Base-by-base conservation (phyloP, 2,329 filamentous ascomycete genomes). In the Talaromyces sp. region DNA sequence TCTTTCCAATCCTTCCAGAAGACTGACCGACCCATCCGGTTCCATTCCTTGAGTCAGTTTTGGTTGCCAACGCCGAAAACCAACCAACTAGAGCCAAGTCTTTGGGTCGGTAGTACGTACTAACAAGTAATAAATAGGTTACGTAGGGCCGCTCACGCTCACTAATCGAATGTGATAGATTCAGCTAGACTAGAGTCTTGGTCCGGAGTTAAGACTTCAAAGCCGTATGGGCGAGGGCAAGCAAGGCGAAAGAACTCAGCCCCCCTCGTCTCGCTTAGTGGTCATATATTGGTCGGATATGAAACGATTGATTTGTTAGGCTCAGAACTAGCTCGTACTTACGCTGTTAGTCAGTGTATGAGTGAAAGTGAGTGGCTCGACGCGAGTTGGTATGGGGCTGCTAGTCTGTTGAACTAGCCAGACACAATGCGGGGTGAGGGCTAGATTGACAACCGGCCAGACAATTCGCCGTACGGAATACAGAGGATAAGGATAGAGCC, bases 1-100 rank as follows among this genome's bases (percentile, higher is more conserved):
- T 52, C 49, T 52, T 41, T 52, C 49, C 49, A 52, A 52, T 37
- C 33, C 52, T 56, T 56, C 52, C 33, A 37, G 52, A 56, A 56
- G 33, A 50, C 47, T 22, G 47, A 50, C 27, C 22, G 27, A 31
- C 27, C 27, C 27, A 31, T 31, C 27, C 27, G 19, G 41, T 15
- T 31, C 19, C 25, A 31, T 50, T 37, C 33, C 31, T 22, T 17
- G 11, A 25, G 45, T 47, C 45, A 49, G 11, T 6, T 37, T 11
- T 11, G 9, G 13, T 37, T 37, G 41, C 19, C 45, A 47, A 47
- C 19, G 19, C 10, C 27, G 2, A 22, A 37, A 37, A 37, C 45
- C 47, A 15, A 50, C n/a, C n/a, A 22, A 37, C 11, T 39, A 37
- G 52, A 33, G 52, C 33, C 52, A 54, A 37, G 31, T 13, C 31